Percentiles rank a stretch among this genome's conserved stretches.
Evolutionary conservation across 2,329 filamentous ascomycete genomes (phyloP).

Genomic region (Stemphylium vesicarium): DNA sequence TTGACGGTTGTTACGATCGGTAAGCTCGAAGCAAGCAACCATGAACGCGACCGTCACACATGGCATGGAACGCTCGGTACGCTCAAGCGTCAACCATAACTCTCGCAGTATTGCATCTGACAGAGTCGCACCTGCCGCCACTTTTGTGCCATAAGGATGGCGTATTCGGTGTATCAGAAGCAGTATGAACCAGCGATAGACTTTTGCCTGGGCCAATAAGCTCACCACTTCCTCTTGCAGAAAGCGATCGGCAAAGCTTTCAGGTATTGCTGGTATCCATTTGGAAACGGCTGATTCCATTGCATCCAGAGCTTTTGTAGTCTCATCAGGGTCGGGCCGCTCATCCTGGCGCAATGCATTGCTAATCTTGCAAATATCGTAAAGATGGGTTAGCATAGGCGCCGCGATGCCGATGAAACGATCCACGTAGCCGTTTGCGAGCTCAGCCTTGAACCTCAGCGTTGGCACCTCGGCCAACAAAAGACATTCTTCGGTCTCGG

Average conservation of each 20-base stretch:
- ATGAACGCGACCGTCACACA: not conserved
- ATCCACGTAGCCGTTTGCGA: not conserved
- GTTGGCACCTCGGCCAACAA: conserved; percentile 6
- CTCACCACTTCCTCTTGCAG: conserved; percentile 8
- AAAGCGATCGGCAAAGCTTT: not conserved
- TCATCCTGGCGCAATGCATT: conserved; percentile 2
- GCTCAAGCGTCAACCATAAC: not conserved
- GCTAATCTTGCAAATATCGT: conserved; percentile 6
- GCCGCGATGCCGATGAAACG: conserved; percentile 9
- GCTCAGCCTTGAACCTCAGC: not conserved
- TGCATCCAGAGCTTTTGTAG: not conserved
- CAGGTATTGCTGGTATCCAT: conserved; percentile 6
- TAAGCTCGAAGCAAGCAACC: conserved; percentile 10
- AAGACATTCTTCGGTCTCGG: conserved; percentile 6
- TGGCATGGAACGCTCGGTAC: conserved; percentile 2
- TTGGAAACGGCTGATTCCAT: conserved; percentile 2
- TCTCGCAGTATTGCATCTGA: conserved; percentile 9
- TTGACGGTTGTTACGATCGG: not conserved
- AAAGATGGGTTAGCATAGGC: conserved; percentile 3
- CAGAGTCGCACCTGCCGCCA: not conserved
- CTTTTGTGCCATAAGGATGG: conserved; percentile 8
- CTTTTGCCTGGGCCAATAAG: conserved; percentile 4
- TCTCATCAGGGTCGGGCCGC: not conserved
- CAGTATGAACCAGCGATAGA: conserved; percentile 7
- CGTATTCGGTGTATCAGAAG: conserved; percentile 11